These are phyloP conservation scores for Brassica cretica DNA, from an alignment of 345 rosid species.

Conservation along the genomic window DNA sequence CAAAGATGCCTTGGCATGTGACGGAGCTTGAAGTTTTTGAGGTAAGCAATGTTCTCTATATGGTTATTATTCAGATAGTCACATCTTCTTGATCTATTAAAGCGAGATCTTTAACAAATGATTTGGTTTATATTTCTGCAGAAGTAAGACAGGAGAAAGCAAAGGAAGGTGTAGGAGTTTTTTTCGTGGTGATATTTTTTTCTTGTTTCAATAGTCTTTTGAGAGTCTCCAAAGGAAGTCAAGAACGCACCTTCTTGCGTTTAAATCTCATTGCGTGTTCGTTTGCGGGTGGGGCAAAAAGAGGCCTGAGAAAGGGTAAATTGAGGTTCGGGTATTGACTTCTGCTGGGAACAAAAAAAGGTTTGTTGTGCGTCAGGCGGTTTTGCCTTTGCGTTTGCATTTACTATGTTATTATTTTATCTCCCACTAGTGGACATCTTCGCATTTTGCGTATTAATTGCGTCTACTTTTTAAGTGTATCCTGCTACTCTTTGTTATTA, in stretches of 20 bases:
- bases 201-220: background rate
- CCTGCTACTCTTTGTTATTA: background rate
- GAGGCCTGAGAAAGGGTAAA: constrained; percentile 34
- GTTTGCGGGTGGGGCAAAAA: constrained; percentile 6
- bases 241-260: constrained; percentile 78
- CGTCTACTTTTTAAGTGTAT: constrained; percentile 22
- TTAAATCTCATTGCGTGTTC: constrained; percentile 45
- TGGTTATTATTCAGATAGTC: background rate
- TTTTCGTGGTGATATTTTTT: constrained; percentile 26
- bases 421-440: constrained; percentile 22
- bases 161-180: constrained; percentile 5
- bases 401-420: constrained; percentile 12
- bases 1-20: constrained; percentile 58
- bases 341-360: constrained; percentile 32
- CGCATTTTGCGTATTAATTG: constrained; percentile 19
- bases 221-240: constrained; percentile 58
- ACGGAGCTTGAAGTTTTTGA: constrained; percentile 17
- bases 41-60: background rate
- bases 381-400: constrained; percentile 5
- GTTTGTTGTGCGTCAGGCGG: constrained; percentile 21
- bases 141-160: constrained; percentile 1
- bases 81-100: constrained; percentile 6
- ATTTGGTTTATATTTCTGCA: constrained; percentile 20
- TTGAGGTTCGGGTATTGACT: constrained; percentile 89
- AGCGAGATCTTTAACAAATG: background rate